phyloP scores from a whole-genome alignment of 352 stramenopile species.

The Phytophthora fragariaefolia region DNA sequence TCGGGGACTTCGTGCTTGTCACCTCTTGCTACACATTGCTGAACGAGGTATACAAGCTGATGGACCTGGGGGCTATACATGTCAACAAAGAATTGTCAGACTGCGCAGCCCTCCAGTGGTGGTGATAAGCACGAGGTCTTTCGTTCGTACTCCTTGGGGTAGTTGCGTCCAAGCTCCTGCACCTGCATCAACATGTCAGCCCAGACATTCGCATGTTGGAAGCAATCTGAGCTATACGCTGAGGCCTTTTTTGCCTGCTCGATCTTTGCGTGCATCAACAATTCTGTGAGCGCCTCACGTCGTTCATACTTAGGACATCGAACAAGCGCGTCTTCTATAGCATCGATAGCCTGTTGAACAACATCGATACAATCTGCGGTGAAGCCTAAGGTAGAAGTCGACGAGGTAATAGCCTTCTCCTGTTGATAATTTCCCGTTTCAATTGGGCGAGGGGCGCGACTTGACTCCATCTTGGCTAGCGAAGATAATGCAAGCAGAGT shows the following conservation, averaged over 20 bases:
- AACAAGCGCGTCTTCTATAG: constrained; percentile 31
- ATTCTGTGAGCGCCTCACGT: constrained; percentile 33
- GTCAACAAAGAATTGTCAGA: constrained; percentile 17
- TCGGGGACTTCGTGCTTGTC: constrained; percentile 41
- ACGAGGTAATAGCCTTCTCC: constrained; percentile 11
- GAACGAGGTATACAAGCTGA: constrained; percentile 45
- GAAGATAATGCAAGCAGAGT: constrained; percentile 38
- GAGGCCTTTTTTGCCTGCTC: constrained; percentile 31
- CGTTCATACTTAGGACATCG: constrained; percentile 32
- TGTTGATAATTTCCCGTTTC: constrained; percentile 12
- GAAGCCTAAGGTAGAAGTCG: constrained; percentile 6
- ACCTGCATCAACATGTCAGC: constrained; percentile 36
- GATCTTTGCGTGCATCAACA: constrained; percentile 38
- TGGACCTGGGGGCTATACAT: constrained; percentile 44
- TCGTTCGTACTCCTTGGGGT: constrained; percentile 45
- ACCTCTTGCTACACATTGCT: constrained; percentile 33
- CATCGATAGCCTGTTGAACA: constrained; percentile 36
- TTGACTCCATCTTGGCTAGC: constrained; percentile 38
- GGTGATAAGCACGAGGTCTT: neutral
- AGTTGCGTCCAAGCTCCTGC: constrained; percentile 37
- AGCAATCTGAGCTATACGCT: constrained; percentile 15
- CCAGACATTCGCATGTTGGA: constrained; percentile 29
- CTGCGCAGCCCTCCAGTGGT: neutral
- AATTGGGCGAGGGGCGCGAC: constrained; percentile 9
- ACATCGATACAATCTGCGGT: constrained; percentile 26